These are phyloP conservation scores for Coleophoma eucalyptorum DNA, from an alignment of 2,329 filamentous ascomycete species.

Conservation along the genomic window DNA sequence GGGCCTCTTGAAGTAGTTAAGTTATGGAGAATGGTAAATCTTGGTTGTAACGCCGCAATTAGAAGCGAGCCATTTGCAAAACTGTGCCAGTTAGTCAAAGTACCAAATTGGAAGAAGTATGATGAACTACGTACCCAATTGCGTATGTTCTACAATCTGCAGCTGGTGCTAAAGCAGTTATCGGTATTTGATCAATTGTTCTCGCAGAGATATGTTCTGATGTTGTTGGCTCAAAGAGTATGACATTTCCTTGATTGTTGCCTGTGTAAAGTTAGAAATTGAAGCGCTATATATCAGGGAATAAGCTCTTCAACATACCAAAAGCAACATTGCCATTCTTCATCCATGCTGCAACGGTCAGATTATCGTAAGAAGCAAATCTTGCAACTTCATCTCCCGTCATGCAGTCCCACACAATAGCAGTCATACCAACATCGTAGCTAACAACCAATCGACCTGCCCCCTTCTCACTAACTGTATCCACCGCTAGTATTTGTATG, in stretches of 20 bases:
- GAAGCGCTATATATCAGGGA: conserved; percentile 4
- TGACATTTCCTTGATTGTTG: conserved; percentile 87
- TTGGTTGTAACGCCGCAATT: conserved; percentile 82
- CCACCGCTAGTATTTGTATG: conserved; percentile 79
- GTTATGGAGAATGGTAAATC: conserved; percentile 92
- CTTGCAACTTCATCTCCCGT: conserved; percentile 86
- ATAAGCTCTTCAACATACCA: conserved; percentile 53
- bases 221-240: conserved; percentile 88
- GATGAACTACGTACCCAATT: conserved; percentile 65
- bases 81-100: conserved; percentile 39
- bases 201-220: conserved; percentile 88
- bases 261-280: conserved; percentile 46
- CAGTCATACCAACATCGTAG: conserved; percentile 86
- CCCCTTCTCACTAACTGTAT: conserved; percentile 85
- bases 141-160: conserved; percentile 92
- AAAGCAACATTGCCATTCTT: conserved; percentile 94
- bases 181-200: conserved; percentile 87
- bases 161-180: conserved; percentile 88
- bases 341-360: conserved; percentile 91
- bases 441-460: conserved; percentile 85
- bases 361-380: conserved; percentile 87
- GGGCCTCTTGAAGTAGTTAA: conserved; percentile 79
- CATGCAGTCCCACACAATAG: conserved; percentile 95
- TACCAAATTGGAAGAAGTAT: conserved; percentile 3
- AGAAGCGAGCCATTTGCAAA: conserved; percentile 95